Base-by-base conservation (phyloP, 352 stramenopile species). In the Proteromonas lacertae region DNA sequence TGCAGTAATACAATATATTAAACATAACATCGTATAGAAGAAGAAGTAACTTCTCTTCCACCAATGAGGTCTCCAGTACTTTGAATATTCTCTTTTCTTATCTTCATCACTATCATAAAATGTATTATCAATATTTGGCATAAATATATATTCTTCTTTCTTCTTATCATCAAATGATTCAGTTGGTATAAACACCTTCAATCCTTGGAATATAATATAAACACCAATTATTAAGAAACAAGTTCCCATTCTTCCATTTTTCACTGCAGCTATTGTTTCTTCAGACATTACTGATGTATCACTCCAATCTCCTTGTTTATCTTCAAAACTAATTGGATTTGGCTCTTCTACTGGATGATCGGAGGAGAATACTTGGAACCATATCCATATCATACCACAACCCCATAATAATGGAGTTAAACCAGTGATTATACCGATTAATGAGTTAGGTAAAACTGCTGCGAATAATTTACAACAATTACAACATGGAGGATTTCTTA, bases 31-130 rank as follows among this genome's bases (percentile, higher is more conserved):
- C 0, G 64, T 67, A 7, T 57, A 55, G 21, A 79, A 56, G 24
- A 91, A 36, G n/a, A 89, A 62, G 40, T 89, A 80, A 24, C 59
- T 57, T 16, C 72, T 58, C 46, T 90, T 92, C 66, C 77, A 90
- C 9, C 51, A 39, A 5, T 64, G 50, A 2, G 66, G 66, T 32
- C 64, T 53, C 61, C 65, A 84, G 32, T 22, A 45, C 3, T 39
- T 30, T 25, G 41, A 40, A 22, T 34, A 33, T 3, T 3, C 22
- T 25, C 8, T 8, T 25, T 25, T 3, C 22, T 3, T 8, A 25
- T 25, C 22, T 8, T 3, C 22, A 8, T 8, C 22, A 25, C n/a
- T n/a, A n/a, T n/a, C n/a, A n/a, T n/a, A n/a, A n/a, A n/a, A n/a
- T n/a, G n/a, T n/a, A n/a, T n/a, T n/a, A n/a, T n/a, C n/a, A n/a